Percentiles rank a stretch among this genome's conserved stretches.
Conservation (phyloP, 495 filamentous ascomycete species). For the Podospora tetraspora region DNA sequence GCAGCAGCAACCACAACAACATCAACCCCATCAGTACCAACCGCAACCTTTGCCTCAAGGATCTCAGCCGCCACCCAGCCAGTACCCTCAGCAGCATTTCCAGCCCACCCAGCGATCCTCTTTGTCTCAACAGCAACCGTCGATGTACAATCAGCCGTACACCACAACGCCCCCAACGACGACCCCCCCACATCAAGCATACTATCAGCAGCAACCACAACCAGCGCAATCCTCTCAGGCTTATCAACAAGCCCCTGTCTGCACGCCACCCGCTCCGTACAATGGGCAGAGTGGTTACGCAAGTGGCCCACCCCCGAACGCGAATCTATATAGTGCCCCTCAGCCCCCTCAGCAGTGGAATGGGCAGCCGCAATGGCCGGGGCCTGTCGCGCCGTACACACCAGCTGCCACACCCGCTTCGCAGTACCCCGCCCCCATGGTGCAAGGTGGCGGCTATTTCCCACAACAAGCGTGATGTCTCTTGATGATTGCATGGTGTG, state of each 20-base stretch:
- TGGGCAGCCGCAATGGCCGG: slow-evolving; percentile 5
- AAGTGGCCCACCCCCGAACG: neutral
- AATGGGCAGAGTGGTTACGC: neutral
- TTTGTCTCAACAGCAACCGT: neutral
- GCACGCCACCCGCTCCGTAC: neutral
- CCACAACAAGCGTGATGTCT: slow-evolving; percentile 1
- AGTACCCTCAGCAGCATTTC: neutral
- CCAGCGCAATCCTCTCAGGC: neutral
- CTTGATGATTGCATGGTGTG: neutral
- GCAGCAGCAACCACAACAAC: neutral
- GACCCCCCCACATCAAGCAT: neutral
- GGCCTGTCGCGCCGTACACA: slow-evolving; percentile 1
- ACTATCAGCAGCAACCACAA: neutral
- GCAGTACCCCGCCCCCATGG: neutral
- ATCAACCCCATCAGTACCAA: neutral
- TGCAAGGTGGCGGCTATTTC: neutral
- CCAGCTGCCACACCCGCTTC: slow-evolving; percentile 5
- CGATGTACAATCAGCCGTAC: neutral
- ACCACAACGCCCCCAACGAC: neutral
- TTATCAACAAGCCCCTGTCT: neutral
- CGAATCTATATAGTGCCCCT: neutral
- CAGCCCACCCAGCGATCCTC: neutral
- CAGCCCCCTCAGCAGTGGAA: slow-evolving; percentile 4
- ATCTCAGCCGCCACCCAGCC: neutral
- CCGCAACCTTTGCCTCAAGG: neutral